phyloP scores from a whole-genome alignment of 345 rosid genomes.

The Eucalyptus marginata region DNA sequence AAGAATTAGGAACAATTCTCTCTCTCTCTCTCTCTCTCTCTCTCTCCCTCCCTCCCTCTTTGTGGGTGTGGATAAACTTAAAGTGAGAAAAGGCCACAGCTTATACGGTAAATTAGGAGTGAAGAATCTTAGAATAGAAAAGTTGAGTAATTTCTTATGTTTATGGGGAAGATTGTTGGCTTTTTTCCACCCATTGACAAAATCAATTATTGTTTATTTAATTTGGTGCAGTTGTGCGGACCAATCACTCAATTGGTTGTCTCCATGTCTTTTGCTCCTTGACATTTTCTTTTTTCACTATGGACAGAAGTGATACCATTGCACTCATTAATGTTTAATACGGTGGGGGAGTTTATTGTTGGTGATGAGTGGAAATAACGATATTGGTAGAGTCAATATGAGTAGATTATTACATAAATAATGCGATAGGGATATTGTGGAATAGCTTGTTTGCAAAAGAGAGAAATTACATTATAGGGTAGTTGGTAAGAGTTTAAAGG shows the following conservation, averaged over 20 bases:
- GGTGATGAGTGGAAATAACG: background rate
- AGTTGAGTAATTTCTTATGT: background rate
- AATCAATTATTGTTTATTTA: background rate
- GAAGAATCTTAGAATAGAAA: background rate
- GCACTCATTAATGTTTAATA: background rate
- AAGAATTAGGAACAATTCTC: too few relatives aligned
- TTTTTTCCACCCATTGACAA: background rate
- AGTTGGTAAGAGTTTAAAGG: background rate
- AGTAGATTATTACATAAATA: background rate
- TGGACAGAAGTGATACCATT: background rate
- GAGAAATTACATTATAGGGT: background rate
- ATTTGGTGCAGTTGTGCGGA: background rate
- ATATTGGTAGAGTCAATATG: background rate
- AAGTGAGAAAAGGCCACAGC: background rate
- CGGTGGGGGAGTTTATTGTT: background rate
- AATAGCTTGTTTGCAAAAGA: background rate
- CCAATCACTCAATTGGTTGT: background rate
- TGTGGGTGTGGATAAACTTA: too few relatives aligned
- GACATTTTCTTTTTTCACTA: background rate
- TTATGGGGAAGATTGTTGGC: background rate
- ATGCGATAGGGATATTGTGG: background rate
- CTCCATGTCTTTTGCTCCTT: background rate
- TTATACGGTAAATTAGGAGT: background rate
- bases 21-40: too few relatives aligned
- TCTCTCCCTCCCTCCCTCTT: background rate